Conservation (phyloP, 2,329 filamentous ascomycete genomes). For the Thelonectria olida region DNA sequence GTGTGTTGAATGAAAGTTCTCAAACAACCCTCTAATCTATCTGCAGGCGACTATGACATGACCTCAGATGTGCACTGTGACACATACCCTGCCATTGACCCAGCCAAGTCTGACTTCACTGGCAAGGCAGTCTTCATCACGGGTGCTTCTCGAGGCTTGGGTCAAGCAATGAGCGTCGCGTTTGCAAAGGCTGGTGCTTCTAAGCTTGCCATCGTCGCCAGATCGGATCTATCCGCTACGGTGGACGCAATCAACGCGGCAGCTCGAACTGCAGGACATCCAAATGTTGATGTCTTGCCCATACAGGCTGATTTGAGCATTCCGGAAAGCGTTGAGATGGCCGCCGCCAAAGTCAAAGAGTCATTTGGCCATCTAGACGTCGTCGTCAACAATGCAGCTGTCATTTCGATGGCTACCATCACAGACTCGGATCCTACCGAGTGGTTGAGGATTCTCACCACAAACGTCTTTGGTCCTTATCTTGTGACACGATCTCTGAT, state of each 20-base stretch:
- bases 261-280: conserved; percentile 42
- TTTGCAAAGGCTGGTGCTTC: conserved; percentile 64
- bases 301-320: conserved; percentile 52
- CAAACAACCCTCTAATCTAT: too few relatives aligned
- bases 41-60: neutral
- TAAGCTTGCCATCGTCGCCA: conserved; percentile 61
- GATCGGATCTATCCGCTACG: conserved; percentile 51
- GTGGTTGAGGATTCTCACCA: conserved; percentile 57
- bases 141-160: conserved; percentile 64
- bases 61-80: conserved; percentile 4
- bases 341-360: conserved; percentile 33
- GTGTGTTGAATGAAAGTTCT: neutral
- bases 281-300: conserved; percentile 46
- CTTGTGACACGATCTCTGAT: conserved; percentile 57
- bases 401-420: conserved; percentile 47
- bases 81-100: conserved; percentile 60
- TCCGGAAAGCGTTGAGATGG: conserved; percentile 42
- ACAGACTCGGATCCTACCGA: conserved; percentile 48
- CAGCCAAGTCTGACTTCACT: conserved; percentile 48
- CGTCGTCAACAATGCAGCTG: conserved; percentile 55
- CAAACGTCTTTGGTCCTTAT: conserved; percentile 61
- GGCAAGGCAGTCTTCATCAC: conserved; percentile 59
- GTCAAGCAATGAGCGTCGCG: conserved; percentile 59
- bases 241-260: conserved; percentile 45
- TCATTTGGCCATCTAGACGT: conserved; percentile 51